A percentile compares a stretch with the other conserved stretches of the same genome.
Evolutionary conservation across 345 rosid genomes (phyloP).

Genomic region (Moricandia moricandioides): DNA sequence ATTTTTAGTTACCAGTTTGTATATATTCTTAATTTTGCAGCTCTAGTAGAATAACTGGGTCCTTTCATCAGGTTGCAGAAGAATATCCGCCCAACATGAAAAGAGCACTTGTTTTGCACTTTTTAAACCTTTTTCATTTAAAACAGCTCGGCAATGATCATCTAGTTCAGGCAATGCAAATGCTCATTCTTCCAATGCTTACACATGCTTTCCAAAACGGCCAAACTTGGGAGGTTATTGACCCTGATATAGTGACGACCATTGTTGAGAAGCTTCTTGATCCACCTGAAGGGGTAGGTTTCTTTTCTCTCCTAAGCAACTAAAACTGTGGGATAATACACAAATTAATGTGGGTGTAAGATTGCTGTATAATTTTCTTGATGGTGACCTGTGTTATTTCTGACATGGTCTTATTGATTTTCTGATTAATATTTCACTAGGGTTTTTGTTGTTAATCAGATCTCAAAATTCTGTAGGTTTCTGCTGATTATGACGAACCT

Average conservation of each 20-base stretch:
- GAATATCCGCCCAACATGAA: constrained; percentile 78
- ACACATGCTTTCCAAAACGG: constrained; percentile 83
- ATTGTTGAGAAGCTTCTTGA: constrained; percentile 97
- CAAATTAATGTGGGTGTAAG: neutral
- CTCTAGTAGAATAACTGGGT: constrained; percentile 22
- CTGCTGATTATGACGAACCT: constrained; percentile 94
- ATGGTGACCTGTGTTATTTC: neutral
- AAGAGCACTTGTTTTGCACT: constrained; percentile 73
- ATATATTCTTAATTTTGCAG: constrained; percentile 4
- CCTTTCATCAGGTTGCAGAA: constrained; percentile 76
- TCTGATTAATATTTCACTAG: neutral
- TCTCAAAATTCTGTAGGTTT: constrained; percentile 46
- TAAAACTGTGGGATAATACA: neutral
- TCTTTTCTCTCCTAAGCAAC: constrained; percentile 15
- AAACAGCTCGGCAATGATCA: constrained; percentile 87
- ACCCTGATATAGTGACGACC: constrained; percentile 70
- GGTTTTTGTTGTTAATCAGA: neutral
- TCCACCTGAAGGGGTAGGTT: constrained; percentile 94
- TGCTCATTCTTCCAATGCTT: constrained; percentile 98
- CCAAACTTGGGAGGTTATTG: constrained; percentile 96
- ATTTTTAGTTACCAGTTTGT: constrained; percentile 3
- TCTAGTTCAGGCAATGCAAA: constrained; percentile 91
- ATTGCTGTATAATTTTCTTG: constrained; percentile 13
- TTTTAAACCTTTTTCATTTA: constrained; percentile 80
- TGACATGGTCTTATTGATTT: neutral